Percentiles rank a stretch among this genome's conserved stretches.
Evolutionary conservation across 805 yeast species (phyloP).

Genomic region (Schwanniomyces pseudopolymorphus): DNA sequence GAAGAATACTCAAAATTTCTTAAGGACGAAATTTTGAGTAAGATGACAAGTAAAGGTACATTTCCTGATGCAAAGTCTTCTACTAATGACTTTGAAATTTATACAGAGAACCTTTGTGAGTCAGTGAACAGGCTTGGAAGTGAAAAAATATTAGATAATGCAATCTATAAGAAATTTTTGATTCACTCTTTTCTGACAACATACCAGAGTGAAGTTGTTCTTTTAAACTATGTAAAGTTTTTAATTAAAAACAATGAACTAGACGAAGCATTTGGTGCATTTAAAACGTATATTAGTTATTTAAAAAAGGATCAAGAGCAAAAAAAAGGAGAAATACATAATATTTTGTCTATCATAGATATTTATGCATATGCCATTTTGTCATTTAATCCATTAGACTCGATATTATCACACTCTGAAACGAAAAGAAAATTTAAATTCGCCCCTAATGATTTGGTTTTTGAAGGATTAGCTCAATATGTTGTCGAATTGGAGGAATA

Average conservation of each 20-base stretch:
- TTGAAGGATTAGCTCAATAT: conserved; percentile 16
- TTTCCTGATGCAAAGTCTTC: conserved; percentile 31
- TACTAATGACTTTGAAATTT: conserved; percentile 20
- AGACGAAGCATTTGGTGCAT: conserved; percentile 45
- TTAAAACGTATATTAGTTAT: conserved; percentile 36
- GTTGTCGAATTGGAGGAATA: conserved; percentile 20
- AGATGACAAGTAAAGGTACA: conserved; percentile 12
- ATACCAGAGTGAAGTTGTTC: conserved; percentile 37
- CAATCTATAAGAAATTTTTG: conserved; percentile 27
- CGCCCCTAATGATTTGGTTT: conserved; percentile 19
- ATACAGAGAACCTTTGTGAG: conserved; percentile 30
- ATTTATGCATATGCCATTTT: conserved; percentile 31
- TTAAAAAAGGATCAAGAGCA: conserved; percentile 33
- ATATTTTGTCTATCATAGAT: conserved; percentile 33
- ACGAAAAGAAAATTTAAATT: conserved; percentile 22
- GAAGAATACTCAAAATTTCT: conserved; percentile 26
- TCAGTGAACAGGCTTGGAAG: conserved; percentile 24
- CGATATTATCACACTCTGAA: conserved; percentile 16
- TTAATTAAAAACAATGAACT: conserved; percentile 34
- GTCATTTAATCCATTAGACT: conserved; percentile 37
- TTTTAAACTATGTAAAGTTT: conserved; percentile 28
- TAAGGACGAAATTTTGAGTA: conserved; percentile 17
- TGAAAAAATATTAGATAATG: conserved; percentile 19
- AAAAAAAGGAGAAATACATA: conserved; percentile 25
- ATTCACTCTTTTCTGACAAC: conserved; percentile 30